A percentile compares a stretch with the other conserved stretches of the same genome.
phyloP scores from a whole-genome alignment of 1,139 yeast species.

The Yamadazyma diddensiae region DNA sequence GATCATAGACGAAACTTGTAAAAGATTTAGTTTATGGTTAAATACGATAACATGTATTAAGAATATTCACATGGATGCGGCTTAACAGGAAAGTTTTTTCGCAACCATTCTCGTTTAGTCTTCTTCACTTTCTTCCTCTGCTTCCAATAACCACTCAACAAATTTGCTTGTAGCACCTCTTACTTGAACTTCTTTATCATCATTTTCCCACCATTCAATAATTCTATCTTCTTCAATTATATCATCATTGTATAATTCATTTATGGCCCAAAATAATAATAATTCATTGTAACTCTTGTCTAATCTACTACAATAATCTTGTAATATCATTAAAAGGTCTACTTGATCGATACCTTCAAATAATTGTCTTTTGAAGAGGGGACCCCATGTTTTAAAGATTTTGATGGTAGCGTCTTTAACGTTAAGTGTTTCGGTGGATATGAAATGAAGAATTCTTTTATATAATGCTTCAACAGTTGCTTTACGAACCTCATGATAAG shows the following conservation, averaged over 20 bases:
- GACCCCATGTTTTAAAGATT: constrained; percentile 77
- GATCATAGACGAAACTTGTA: no score
- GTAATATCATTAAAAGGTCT: constrained; percentile 64
- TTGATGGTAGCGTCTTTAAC: constrained; percentile 74
- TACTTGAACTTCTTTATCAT: constrained; percentile 42
- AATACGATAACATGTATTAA: no score
- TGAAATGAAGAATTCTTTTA: constrained; percentile 64
- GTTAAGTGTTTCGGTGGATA: constrained; percentile 70
- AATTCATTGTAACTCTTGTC: constrained; percentile 40
- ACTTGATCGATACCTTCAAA: constrained; percentile 76
- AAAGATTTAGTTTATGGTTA: no score
- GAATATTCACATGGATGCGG: no score
- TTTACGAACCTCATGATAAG: constrained; percentile 85
- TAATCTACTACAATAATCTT: constrained; percentile 39
- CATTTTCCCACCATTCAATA: constrained; percentile 73
- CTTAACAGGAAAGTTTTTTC: no score
- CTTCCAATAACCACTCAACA: constrained; percentile 83
- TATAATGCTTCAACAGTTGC: constrained; percentile 78
- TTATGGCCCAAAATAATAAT: constrained; percentile 61
- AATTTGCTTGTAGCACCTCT: constrained; percentile 64
- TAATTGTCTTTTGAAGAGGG: constrained; percentile 74
- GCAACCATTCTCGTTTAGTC: no score
- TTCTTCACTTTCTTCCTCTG: constrained; percentile 78
- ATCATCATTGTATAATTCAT: constrained; percentile 74
- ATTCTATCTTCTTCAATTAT: constrained; percentile 79